Conservation (phyloP, 352 stramenopile species). For the Thalassiosira exigua region DNA sequence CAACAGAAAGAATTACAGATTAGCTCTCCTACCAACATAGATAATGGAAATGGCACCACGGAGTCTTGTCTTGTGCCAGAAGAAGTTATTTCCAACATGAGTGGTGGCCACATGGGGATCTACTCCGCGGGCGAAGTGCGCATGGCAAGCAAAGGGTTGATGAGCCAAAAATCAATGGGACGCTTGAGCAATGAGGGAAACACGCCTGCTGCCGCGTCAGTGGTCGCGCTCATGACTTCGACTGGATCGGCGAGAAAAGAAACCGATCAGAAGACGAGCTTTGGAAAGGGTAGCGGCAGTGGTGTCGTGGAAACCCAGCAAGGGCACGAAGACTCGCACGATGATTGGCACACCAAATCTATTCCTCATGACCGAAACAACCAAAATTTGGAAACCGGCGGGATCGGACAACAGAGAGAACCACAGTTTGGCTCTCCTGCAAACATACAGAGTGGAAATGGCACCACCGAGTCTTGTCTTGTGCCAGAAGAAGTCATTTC, state of each 20-base stretch:
- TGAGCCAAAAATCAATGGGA: conserved; percentile 13
- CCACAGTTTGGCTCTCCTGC: too few species aligned
- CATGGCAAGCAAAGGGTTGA: conserved; percentile 4
- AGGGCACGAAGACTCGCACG: not conserved
- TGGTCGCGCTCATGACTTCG: too few species aligned
- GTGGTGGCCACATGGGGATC: not conserved
- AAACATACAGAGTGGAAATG: too few species aligned
- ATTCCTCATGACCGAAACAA: not conserved
- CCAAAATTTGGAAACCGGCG: not conserved
- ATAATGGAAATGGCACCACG: too few species aligned
- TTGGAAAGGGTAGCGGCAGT: not conserved
- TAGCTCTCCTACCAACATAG: too few species aligned
- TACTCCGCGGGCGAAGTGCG: not conserved
- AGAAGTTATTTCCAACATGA: conserved; percentile 8
- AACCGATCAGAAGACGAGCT: not conserved
- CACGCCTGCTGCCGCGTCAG: too few species aligned
- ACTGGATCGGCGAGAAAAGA: too few species aligned
- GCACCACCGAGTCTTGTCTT: too few species aligned
- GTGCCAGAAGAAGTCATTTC: not conserved
- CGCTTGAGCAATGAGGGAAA: not conserved
- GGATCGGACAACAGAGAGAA: not conserved
- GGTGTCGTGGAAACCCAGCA: not conserved
- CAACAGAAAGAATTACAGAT: not conserved
- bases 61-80: not conserved
- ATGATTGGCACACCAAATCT: not conserved